These are phyloP conservation scores for Spinacia oleracea DNA, from an alignment of 179 eudicot genomes.

Conservation along the genomic window DNA sequence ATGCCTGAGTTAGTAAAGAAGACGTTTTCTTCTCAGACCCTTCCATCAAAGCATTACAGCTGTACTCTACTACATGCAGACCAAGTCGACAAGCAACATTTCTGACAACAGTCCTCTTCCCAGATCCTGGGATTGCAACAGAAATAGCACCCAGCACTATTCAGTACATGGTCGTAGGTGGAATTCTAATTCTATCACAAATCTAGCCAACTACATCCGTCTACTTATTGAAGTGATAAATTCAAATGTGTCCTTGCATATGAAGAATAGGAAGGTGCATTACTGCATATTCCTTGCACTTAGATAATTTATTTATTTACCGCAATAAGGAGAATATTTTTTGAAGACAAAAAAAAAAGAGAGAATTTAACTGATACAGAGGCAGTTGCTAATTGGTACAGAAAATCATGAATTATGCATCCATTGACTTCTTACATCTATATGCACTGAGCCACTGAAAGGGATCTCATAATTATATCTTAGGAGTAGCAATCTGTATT, in stretches of 20 bases:
- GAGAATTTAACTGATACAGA: background rate
- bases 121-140: slow-evolving; percentile 63
- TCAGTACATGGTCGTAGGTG: background rate
- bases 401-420: background rate
- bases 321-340: no score
- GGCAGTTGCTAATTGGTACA: background rate
- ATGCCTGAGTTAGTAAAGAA: slow-evolving; percentile 69
- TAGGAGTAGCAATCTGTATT: no score
- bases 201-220: background rate
- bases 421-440: background rate
- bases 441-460: background rate
- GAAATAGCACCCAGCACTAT: slow-evolving; percentile 27
- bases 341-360: slow-evolving; percentile 1
- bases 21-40: slow-evolving; percentile 75
- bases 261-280: slow-evolving; percentile 1
- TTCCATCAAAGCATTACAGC: slow-evolving; percentile 68
- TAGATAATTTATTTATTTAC: background rate
- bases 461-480: background rate
- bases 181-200: background rate
- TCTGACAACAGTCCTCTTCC: slow-evolving; percentile 84
- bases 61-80: slow-evolving; percentile 85
- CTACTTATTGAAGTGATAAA: background rate
- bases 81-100: slow-evolving; percentile 81
- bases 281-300: background rate
- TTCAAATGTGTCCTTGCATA: background rate